Evolutionary conservation across 306 rosid genomes (phyloP).

Genomic region (Pterocarpus santalinus): DNA sequence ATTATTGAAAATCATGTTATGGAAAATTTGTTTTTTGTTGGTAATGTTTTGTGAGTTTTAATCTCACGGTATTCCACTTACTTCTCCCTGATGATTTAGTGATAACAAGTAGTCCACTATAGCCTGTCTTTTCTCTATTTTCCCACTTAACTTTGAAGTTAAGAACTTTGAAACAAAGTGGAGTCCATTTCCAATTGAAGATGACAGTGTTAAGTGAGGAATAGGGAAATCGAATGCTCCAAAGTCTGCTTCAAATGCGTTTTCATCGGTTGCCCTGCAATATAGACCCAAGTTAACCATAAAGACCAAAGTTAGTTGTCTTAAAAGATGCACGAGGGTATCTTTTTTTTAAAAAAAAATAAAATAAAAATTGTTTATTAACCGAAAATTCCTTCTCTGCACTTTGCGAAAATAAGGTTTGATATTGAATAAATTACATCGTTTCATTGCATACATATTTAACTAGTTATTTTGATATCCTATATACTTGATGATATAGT

Average conservation of each 20-base stretch:
- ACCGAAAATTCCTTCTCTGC: no score
- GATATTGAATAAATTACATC: no score
- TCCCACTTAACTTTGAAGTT: constrained; percentile 60
- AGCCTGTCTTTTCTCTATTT: constrained; percentile 61
- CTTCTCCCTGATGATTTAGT: constrained; percentile 74
- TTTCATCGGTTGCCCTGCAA: constrained; percentile 75
- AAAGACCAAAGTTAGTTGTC: neutral
- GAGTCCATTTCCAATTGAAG: constrained; percentile 84
- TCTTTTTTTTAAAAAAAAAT: no score
- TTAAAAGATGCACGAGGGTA: no score
- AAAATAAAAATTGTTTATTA: no score
- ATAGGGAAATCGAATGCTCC: constrained; percentile 64
- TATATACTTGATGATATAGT: no score
- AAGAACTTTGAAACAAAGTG: constrained; percentile 62
- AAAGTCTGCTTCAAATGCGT: constrained; percentile 78
- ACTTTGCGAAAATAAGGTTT: no score
- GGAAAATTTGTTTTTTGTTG: neutral
- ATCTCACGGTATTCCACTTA: constrained; percentile 49
- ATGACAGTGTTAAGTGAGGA: constrained; percentile 66
- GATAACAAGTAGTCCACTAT: constrained; percentile 77
- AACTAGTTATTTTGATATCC: no score
- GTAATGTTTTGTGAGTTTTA: constrained; percentile 11
- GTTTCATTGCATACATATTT: no score
- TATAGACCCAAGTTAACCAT: constrained; percentile 17
- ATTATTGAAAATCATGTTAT: neutral